phyloP scores from a whole-genome alignment of 164 flowering plant genomes.

The Platanus orientalis region DNA sequence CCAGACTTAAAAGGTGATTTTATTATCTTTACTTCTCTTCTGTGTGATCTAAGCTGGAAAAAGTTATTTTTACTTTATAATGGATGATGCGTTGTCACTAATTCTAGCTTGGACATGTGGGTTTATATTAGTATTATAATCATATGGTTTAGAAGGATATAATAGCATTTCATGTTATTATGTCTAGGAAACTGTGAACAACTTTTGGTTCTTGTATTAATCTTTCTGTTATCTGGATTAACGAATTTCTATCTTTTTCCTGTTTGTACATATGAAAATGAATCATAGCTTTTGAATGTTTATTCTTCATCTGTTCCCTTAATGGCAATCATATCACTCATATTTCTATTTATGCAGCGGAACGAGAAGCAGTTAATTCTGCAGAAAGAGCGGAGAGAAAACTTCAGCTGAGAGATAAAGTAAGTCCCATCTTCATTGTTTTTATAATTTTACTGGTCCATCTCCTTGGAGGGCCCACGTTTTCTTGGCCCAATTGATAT shows the following conservation, averaged over 20 bases:
- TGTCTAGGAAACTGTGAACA: background rate
- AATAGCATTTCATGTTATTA: background rate
- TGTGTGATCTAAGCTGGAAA: too few relatives aligned
- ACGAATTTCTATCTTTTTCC: too few relatives aligned
- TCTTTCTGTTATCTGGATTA: too few relatives aligned
- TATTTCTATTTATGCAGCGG: constrained; percentile 54
- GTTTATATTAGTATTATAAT: background rate
- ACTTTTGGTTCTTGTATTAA: background rate
- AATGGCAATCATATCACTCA: background rate
- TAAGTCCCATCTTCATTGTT: constrained; percentile 31
- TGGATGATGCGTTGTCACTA: background rate
- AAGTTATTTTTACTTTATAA: background rate
- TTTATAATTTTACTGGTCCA: background rate
- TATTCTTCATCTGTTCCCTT: background rate
- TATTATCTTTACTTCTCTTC: too few relatives aligned
- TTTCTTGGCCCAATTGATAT: background rate
- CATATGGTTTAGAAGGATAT: background rate
- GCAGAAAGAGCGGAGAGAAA: constrained; percentile 94
- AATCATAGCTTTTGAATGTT: too few relatives aligned
- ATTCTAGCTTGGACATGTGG: background rate
- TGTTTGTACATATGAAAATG: too few relatives aligned
- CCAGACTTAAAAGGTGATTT: constrained; percentile 85
- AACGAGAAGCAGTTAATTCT: constrained; percentile 85
- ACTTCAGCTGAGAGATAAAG: constrained; percentile 75
- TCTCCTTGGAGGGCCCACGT: background rate